Evolutionary conservation across 106 monocot genomes (phyloP).

Genomic region (Cymbidium sinense): DNA sequence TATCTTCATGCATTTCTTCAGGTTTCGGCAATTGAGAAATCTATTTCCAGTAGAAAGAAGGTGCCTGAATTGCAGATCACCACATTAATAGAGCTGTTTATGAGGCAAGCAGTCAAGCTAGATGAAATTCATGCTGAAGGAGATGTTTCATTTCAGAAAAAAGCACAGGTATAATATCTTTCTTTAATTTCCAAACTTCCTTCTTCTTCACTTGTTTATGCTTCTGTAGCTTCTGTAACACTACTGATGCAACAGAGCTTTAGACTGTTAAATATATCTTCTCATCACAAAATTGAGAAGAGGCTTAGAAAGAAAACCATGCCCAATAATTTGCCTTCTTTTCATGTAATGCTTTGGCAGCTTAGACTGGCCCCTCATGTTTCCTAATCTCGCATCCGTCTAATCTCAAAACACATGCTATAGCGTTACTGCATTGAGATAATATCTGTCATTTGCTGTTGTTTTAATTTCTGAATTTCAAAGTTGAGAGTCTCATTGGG

Average conservation of each 20-base stretch:
- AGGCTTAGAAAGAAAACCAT: neutral
- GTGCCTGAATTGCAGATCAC: constrained; percentile 81
- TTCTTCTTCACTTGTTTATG: neutral
- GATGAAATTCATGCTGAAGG: constrained; percentile 54
- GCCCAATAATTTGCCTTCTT: neutral
- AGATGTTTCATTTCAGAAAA: constrained; percentile 49
- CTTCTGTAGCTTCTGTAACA: neutral
- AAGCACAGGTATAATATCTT: constrained; percentile 41
- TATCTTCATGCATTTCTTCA: constrained; percentile 10
- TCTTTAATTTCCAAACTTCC: neutral
- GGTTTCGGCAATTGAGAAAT: constrained; percentile 59
- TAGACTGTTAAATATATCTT: neutral
- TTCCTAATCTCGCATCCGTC: neutral
- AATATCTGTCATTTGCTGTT: neutral
- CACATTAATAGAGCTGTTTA: constrained; percentile 68
- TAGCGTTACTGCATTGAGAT: neutral
- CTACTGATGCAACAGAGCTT: neutral
- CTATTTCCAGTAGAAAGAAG: constrained; percentile 53
- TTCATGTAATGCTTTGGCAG: constrained; percentile 1
- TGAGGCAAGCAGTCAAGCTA: constrained; percentile 72
- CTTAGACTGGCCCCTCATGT: constrained; percentile 4
- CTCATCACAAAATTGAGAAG: neutral
- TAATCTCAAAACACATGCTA: constrained; percentile 1
- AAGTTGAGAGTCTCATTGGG: neutral
- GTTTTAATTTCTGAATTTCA: neutral